phyloP scores from a whole-genome alignment of 2,329 filamentous ascomycete species.

The Fulvia fulva region DNA sequence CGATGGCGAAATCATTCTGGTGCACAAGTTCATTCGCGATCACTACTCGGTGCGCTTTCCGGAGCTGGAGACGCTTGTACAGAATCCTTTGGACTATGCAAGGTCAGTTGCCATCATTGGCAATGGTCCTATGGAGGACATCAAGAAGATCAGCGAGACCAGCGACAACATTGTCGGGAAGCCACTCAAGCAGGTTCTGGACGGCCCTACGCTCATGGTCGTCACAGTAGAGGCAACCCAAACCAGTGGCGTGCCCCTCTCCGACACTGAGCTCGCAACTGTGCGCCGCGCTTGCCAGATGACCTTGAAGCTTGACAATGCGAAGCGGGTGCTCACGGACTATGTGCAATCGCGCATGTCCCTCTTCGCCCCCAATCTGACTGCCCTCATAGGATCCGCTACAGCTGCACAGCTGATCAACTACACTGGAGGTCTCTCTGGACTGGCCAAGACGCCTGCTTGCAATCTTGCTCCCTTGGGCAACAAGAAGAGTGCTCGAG shows the following conservation, averaged over 20 bases:
- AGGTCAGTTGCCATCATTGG: slow-evolving; percentile 91
- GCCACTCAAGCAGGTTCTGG: slow-evolving; percentile 74
- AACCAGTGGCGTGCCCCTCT: slow-evolving; percentile 75
- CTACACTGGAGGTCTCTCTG: slow-evolving; percentile 81
- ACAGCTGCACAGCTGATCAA: slow-evolving; percentile 97
- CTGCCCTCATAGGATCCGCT: slow-evolving; percentile 81
- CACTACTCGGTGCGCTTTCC: slow-evolving; percentile 94
- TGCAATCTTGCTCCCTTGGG: slow-evolving; percentile 91
- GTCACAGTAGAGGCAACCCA: slow-evolving; percentile 93
- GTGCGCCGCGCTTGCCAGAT: slow-evolving; percentile 80
- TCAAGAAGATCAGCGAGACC: slow-evolving; percentile 73
- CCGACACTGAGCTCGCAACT: slow-evolving; percentile 66
- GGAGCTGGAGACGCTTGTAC: slow-evolving; percentile 84
- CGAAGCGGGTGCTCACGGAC: slow-evolving; percentile 81
- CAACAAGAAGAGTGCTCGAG: slow-evolving; percentile 76
- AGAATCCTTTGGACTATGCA: slow-evolving; percentile 89
- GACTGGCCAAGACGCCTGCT: slow-evolving; percentile 84
- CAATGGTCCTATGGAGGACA: slow-evolving; percentile 85
- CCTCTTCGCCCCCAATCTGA: slow-evolving; percentile 90
- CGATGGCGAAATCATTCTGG: slow-evolving; percentile 83
- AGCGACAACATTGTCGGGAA: slow-evolving; percentile 73
- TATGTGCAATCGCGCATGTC: slow-evolving; percentile 98
- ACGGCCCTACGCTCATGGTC: slow-evolving; percentile 89
- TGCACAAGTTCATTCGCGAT: slow-evolving; percentile 95
- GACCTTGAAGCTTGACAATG: slow-evolving; percentile 79